These are phyloP conservation scores for Talaromyces sp. DNA, from an alignment of 2,329 filamentous ascomycete species.

Conservation along the genomic window DNA sequence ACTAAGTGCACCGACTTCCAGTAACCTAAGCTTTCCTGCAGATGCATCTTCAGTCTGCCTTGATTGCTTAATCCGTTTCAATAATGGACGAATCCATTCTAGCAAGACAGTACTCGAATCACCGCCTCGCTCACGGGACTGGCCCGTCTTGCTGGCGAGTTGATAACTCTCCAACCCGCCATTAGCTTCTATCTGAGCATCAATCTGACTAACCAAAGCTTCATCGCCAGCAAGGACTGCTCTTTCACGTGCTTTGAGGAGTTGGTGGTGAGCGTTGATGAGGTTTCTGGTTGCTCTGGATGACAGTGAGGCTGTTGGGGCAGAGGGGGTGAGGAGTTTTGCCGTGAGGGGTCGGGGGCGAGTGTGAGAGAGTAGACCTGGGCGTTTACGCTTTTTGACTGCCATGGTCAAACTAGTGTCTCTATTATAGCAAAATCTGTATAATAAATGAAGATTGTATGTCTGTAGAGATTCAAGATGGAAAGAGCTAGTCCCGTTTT, in stretches of 20 bases:
- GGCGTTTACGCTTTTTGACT: conserved; percentile 33
- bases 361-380: conserved; percentile 42
- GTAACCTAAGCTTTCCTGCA: conserved; percentile 56
- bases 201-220: conserved; percentile 41
- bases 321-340: conserved; percentile 25
- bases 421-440: neutral
- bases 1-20: conserved; percentile 87
- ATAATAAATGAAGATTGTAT: neutral
- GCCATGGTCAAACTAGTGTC: conserved; percentile 24
- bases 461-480: neutral
- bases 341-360: conserved; percentile 43
- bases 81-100: conserved; percentile 51
- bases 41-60: conserved; percentile 18
- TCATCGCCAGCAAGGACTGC: conserved; percentile 49
- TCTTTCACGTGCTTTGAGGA: conserved; percentile 55
- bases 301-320: conserved; percentile 41
- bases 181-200: conserved; percentile 51
- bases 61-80: conserved; percentile 23
- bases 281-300: conserved; percentile 57
- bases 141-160: conserved; percentile 60
- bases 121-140: conserved; percentile 59
- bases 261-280: conserved; percentile 58
- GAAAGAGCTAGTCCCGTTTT: neutral
- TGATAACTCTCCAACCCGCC: conserved; percentile 62
- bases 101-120: conserved; percentile 60